Conservation (phyloP, 768 basidiomycete genomes). For the Mycena pura region DNA sequence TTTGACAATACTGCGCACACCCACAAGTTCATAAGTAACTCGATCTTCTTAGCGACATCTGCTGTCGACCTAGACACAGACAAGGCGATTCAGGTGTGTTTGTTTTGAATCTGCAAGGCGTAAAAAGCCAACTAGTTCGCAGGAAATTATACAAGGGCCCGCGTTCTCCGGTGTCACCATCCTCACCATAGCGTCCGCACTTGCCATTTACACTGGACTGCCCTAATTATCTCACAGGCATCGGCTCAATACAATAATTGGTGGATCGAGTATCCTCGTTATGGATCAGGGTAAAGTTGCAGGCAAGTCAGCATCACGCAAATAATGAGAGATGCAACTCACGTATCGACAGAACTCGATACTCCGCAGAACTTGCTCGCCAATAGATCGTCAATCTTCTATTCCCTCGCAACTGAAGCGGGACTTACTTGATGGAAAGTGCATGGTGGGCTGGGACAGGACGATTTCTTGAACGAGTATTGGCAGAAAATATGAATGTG, state of each 20-base stretch:
- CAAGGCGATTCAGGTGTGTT: slow-evolving; percentile 69
- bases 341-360: too few relatives aligned
- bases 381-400: slow-evolving; percentile 63
- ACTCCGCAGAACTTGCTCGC: slow-evolving; percentile 67
- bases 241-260: slow-evolving; percentile 83
- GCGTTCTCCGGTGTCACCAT: slow-evolving; percentile 83
- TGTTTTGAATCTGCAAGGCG: too few relatives aligned
- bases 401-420: slow-evolving; percentile 69
- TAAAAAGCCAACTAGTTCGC: not conserved
- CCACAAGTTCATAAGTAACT: slow-evolving; percentile 11
- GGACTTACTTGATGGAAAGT: slow-evolving; percentile 57
- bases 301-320: too few relatives aligned
- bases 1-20: not conserved
- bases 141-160: slow-evolving; percentile 79
- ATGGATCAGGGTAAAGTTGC: slow-evolving; percentile 80
- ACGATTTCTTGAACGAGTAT: too few relatives aligned
- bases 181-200: slow-evolving; percentile 81
- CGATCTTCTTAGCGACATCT: slow-evolving; percentile 66
- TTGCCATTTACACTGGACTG: not conserved
- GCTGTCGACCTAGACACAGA: slow-evolving; percentile 94
- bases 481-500: too few relatives aligned
- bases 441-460: too few relatives aligned
- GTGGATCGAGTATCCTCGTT: slow-evolving; percentile 83
- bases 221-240: slow-evolving; percentile 50
- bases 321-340: too few relatives aligned